These are phyloP conservation scores for Silene vulgaris DNA, from an alignment of 179 eudicot genomes.

Conservation along the genomic window DNA sequence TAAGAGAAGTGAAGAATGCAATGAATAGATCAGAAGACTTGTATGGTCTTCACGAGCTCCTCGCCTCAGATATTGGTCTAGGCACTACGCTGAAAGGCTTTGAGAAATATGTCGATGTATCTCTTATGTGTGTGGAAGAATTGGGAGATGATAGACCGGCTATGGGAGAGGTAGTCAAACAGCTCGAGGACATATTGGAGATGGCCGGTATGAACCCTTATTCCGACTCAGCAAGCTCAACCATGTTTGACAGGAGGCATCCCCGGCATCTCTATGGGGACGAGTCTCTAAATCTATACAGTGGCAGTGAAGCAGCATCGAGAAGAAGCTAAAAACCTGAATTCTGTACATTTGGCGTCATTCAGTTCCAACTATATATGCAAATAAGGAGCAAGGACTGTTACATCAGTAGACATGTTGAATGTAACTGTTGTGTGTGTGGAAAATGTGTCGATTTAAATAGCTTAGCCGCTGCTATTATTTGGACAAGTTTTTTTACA, in stretches of 20 bases:
- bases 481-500: background rate
- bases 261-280: conserved; percentile 35
- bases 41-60: conserved; percentile 33
- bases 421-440: background rate
- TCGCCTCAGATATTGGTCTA: conserved; percentile 41
- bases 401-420: background rate
- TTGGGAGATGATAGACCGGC: conserved; percentile 42
- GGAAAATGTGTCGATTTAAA: background rate
- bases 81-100: conserved; percentile 36
- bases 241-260: conserved; percentile 24
- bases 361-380: no score
- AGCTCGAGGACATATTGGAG: conserved; percentile 44
- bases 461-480: no score
- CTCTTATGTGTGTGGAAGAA: conserved; percentile 49
- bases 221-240: conserved; percentile 33
- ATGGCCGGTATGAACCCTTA: conserved; percentile 36
- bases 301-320: conserved; percentile 32
- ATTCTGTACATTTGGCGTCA: no score
- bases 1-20: conserved; percentile 38
- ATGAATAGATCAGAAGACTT: conserved; percentile 29
- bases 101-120: conserved; percentile 41
- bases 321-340: background rate
- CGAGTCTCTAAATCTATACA: conserved; percentile 31
- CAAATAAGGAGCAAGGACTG: no score
- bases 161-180: conserved; percentile 60